Conservation (phyloP, 2,329 filamentous ascomycete species). For the Xylogone sp. region DNA sequence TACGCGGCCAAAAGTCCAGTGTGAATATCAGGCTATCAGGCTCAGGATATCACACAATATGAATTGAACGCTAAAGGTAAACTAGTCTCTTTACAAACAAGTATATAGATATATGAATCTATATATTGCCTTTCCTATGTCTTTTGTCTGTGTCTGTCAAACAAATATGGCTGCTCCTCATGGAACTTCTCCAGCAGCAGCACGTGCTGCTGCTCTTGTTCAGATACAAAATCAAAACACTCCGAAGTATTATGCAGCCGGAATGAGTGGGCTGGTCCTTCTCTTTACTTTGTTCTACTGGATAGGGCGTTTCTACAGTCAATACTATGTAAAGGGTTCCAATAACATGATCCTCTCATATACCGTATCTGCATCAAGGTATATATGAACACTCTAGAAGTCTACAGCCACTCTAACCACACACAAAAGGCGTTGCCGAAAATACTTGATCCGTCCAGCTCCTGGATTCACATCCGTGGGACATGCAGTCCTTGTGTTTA, state of each 20-base stretch:
- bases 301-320: constrained; percentile 15
- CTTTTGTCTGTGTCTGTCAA: neutral
- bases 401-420: constrained; percentile 3
- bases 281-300: constrained; percentile 19
- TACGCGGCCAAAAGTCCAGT: neutral
- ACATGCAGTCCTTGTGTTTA: constrained; percentile 31
- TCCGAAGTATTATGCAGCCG: constrained; percentile 16
- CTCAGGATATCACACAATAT: neutral
- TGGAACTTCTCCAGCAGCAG: constrained; percentile 6
- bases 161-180: neutral
- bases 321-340: constrained; percentile 11
- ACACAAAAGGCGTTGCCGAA: constrained; percentile 22
- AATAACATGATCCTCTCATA: neutral
- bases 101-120: neutral
- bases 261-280: constrained; percentile 14
- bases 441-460: constrained; percentile 13
- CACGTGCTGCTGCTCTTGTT: constrained; percentile 1
- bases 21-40: neutral
- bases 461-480: constrained; percentile 36
- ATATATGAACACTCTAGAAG: neutral
- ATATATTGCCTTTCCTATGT: neutral
- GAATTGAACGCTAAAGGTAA: neutral
- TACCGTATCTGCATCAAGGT: constrained; percentile 7
- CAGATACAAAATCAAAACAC: constrained; percentile 11
- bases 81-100: neutral